These are phyloP conservation scores for Penicillium samsonianum DNA, from an alignment of 495 filamentous ascomycete genomes.

Conservation along the genomic window DNA sequence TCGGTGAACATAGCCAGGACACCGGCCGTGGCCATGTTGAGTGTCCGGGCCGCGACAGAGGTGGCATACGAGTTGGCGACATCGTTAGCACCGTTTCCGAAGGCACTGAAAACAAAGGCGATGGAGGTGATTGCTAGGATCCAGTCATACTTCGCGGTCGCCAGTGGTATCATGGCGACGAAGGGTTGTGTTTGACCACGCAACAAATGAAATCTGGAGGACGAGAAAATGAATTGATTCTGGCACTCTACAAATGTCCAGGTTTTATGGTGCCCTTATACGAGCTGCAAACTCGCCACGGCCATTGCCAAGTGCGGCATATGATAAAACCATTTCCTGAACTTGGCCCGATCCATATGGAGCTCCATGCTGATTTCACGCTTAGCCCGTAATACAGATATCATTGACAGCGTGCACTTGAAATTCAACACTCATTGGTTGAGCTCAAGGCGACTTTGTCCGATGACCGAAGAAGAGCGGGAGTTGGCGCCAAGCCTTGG, in stretches of 20 bases:
- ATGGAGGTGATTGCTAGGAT: constrained; percentile 50
- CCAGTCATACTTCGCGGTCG: constrained; percentile 49
- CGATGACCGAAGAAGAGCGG: constrained; percentile 1
- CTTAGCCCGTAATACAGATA: constrained; percentile 4
- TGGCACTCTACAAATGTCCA: neutral
- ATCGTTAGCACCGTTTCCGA: constrained; percentile 51
- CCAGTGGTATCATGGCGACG: constrained; percentile 25
- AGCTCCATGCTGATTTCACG: neutral
- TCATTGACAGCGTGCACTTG: constrained; percentile 11
- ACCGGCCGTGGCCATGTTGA: constrained; percentile 42
- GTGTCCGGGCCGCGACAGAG: constrained; percentile 39
- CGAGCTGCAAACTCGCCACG: constrained; percentile 1
- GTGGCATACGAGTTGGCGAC: constrained; percentile 49
- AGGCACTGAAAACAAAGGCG: constrained; percentile 44
- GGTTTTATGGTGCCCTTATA: constrained; percentile 5
- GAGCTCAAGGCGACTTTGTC: neutral
- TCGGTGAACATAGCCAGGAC: constrained; percentile 41
- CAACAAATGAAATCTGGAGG: neutral
- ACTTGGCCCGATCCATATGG: constrained; percentile 4
- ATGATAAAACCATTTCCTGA: constrained; percentile 1
- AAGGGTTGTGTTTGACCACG: neutral
- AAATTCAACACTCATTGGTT: neutral
- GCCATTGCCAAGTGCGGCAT: constrained; percentile 13
- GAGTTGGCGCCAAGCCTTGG: constrained; percentile 8
- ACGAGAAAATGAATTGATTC: neutral